phyloP scores from a whole-genome alignment of 352 stramenopile genomes.

The Pythium oligandrum region DNA sequence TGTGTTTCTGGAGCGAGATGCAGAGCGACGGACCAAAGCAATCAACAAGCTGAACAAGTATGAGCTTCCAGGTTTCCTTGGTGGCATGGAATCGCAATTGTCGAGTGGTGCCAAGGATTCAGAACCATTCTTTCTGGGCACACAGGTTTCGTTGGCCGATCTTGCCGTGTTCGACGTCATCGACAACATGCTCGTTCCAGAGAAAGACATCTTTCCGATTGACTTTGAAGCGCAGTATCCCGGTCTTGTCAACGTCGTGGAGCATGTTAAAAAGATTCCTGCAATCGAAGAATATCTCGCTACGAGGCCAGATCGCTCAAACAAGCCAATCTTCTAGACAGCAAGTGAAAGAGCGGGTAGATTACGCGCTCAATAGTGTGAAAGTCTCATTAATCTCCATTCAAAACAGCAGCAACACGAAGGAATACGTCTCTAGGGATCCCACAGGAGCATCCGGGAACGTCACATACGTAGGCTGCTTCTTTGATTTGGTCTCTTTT shows the following conservation, averaged over 20 bases:
- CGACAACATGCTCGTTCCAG: conserved; percentile 18
- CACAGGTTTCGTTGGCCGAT: conserved; percentile 22
- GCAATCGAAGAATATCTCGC: not conserved
- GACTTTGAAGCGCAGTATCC: conserved; percentile 11
- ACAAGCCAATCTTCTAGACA: too few species aligned
- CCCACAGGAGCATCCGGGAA: conserved; percentile 41
- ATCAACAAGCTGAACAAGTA: conserved; percentile 12
- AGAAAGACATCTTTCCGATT: conserved; percentile 12
- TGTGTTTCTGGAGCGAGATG: conserved; percentile 10
- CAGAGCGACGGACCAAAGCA: conserved; percentile 10
- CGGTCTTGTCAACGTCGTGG: not conserved
- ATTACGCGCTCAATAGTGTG: not conserved
- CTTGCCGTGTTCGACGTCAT: conserved; percentile 23
- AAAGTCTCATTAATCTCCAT: conserved; percentile 31
- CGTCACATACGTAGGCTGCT: conserved; percentile 39
- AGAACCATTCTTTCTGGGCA: conserved; percentile 18
- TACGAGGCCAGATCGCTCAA: too few species aligned
- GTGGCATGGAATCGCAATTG: conserved; percentile 11
- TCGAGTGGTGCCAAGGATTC: not conserved
- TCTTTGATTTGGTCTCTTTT: not conserved
- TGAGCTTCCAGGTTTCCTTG: conserved; percentile 13
- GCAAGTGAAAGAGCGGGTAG: too few species aligned
- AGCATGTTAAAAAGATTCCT: not conserved
- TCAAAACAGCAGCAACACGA: conserved; percentile 37
- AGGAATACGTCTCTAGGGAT: conserved; percentile 61